Percentiles rank a stretch among this genome's conserved stretches.
phyloP scores from a whole-genome alignment of 768 basidiomycete species.

The Boletus pseudopeckii region DNA sequence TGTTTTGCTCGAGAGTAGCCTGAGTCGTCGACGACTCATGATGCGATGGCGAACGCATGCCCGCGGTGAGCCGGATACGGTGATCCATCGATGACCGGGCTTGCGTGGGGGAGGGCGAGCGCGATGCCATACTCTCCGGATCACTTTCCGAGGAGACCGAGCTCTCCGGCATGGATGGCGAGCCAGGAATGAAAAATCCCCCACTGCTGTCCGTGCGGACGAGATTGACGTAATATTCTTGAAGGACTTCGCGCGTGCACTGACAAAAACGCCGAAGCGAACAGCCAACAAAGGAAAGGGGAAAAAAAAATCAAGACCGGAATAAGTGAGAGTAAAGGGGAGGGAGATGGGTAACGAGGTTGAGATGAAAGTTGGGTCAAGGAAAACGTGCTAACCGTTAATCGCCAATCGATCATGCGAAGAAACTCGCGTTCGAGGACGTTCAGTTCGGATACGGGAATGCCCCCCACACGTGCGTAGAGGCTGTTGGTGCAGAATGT shows the following conservation, averaged over 20 bases:
- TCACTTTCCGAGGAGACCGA: slow-evolving; percentile 48
- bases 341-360: slow-evolving; percentile 4
- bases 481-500: slow-evolving; percentile 91
- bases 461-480: slow-evolving; percentile 96
- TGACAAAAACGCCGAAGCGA: slow-evolving; percentile 30
- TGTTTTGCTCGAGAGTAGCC: slow-evolving; percentile 75
- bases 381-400: slow-evolving; percentile 69
- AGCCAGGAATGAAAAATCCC: slow-evolving; percentile 50
- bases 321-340: not conserved
- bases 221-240: slow-evolving; percentile 93
- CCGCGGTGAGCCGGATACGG: slow-evolving; percentile 25
- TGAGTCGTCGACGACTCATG: slow-evolving; percentile 32
- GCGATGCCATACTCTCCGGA: slow-evolving; percentile 49
- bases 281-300: not conserved
- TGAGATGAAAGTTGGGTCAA: slow-evolving; percentile 11
- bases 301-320: slow-evolving; percentile 15
- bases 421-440: slow-evolving; percentile 94
- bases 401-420: slow-evolving; percentile 86
- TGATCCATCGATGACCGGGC: slow-evolving; percentile 20
- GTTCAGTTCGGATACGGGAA: slow-evolving; percentile 88
- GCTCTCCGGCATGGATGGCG: slow-evolving; percentile 42
- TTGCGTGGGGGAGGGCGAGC: slow-evolving; percentile 46
- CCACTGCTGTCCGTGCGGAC: slow-evolving; percentile 77
- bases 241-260: slow-evolving; percentile 88
- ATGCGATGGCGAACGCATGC: slow-evolving; percentile 24